Conservation (phyloP, 2,329 filamentous ascomycete species). For the Beauveria varroae region DNA sequence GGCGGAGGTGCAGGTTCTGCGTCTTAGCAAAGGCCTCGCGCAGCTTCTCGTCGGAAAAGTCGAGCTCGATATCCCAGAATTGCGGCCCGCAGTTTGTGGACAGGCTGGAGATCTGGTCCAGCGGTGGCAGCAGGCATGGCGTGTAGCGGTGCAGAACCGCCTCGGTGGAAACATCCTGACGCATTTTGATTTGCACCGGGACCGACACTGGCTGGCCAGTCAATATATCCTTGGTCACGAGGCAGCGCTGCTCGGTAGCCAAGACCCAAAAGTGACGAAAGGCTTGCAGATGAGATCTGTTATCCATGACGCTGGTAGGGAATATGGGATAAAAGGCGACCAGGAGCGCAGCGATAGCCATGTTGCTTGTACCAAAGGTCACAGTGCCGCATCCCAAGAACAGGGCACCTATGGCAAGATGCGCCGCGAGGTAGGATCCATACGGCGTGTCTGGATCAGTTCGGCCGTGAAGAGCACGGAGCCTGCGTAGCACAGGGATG, state of each 20-base stretch:
- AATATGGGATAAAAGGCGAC: slow-evolving; percentile 93
- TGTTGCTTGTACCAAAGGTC: slow-evolving; percentile 81
- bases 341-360: slow-evolving; percentile 78
- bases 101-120: slow-evolving; percentile 54
- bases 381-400: slow-evolving; percentile 90
- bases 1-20: slow-evolving; percentile 67
- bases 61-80: slow-evolving; percentile 76
- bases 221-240: slow-evolving; percentile 80
- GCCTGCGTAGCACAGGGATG: slow-evolving; percentile 70
- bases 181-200: slow-evolving; percentile 59
- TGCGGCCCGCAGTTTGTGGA: slow-evolving; percentile 52
- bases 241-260: slow-evolving; percentile 80
- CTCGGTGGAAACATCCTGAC: slow-evolving; percentile 30
- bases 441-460: slow-evolving; percentile 80
- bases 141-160: slow-evolving; percentile 37
- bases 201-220: slow-evolving; percentile 72
- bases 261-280: slow-evolving; percentile 97
- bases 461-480: slow-evolving; percentile 82
- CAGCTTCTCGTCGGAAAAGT: slow-evolving; percentile 61
- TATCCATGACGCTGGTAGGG: slow-evolving; percentile 83
- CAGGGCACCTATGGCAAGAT: slow-evolving; percentile 82
- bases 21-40: slow-evolving; percentile 54
- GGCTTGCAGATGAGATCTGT: slow-evolving; percentile 88
- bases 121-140: slow-evolving; percentile 56
- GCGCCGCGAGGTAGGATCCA: slow-evolving; percentile 85